These are phyloP conservation scores for Aspergillus sp. DNA, from an alignment of 2,329 filamentous ascomycete genomes.

Conservation along the genomic window DNA sequence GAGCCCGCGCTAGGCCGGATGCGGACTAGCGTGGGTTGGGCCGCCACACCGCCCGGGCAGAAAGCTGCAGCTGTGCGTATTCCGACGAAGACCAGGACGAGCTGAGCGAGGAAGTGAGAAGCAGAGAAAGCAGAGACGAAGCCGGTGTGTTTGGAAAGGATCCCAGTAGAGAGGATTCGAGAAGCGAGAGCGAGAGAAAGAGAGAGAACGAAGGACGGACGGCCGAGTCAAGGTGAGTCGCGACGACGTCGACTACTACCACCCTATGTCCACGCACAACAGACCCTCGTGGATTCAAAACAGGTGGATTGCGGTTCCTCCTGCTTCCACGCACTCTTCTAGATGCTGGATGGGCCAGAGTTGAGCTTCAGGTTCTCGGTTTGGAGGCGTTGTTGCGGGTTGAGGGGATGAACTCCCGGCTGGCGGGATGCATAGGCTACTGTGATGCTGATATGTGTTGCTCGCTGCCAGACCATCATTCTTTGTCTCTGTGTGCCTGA, in stretches of 20 bases:
- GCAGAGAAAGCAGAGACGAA: not conserved
- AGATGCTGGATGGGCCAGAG: not conserved
- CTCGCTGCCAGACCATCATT: too few relatives aligned
- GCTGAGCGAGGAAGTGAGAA: too few relatives aligned
- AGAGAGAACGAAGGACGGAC: not conserved
- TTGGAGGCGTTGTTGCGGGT: too few relatives aligned
- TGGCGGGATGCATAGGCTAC: too few relatives aligned
- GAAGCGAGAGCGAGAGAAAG: not conserved
- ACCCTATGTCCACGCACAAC: slow-evolving; percentile 32
- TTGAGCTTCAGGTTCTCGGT: too few relatives aligned
- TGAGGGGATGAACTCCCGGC: too few relatives aligned
- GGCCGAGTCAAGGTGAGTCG: slow-evolving; percentile 1
- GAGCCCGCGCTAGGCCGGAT: not conserved
- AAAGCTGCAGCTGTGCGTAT: slow-evolving; percentile 2
- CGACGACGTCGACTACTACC: not conserved
- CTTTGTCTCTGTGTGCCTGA: not conserved
- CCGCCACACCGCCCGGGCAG: not conserved
- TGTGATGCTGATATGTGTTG: not conserved
- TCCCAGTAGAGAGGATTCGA: not conserved
- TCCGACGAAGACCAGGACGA: not conserved
- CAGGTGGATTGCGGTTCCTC: slow-evolving; percentile 8
- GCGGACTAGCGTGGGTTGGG: not conserved
- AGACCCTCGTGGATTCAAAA: slow-evolving; percentile 11
- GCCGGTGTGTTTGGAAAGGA: not conserved
- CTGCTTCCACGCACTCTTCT: slow-evolving; percentile 35